These are phyloP conservation scores for Coemansia sp. DNA, from an alignment of 371 early-diverging fungal genomes.

Conservation along the genomic window DNA sequence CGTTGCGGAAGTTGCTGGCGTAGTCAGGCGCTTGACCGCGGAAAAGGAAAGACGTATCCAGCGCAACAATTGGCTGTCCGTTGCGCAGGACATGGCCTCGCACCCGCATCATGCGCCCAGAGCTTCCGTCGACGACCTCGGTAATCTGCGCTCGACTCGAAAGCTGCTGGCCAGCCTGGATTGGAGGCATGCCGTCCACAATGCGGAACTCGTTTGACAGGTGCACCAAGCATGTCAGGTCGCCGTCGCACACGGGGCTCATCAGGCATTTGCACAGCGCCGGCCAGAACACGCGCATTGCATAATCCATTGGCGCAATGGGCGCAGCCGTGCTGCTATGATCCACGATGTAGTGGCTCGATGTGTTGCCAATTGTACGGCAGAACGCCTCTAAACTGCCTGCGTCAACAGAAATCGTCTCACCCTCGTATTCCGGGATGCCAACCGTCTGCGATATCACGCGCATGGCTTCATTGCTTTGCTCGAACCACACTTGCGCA, in stretches of 20 bases:
- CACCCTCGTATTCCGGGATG: slow-evolving; percentile 48
- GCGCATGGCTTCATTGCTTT: slow-evolving; percentile 23
- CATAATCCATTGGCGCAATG: slow-evolving; percentile 89
- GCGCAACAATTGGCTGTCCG: slow-evolving; percentile 23
- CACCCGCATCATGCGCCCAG: slow-evolving; percentile 87
- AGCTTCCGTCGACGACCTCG: slow-evolving; percentile 27
- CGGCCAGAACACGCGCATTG: slow-evolving; percentile 80
- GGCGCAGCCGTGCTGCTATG: slow-evolving; percentile 59
- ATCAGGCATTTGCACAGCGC: slow-evolving; percentile 86
- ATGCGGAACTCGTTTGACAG: slow-evolving; percentile 88
- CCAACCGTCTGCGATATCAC: not conserved
- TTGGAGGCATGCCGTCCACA: slow-evolving; percentile 66
- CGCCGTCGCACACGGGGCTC: slow-evolving; percentile 89
- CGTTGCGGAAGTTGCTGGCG: slow-evolving; percentile 35
- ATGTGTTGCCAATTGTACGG: slow-evolving; percentile 82
- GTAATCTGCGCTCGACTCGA: slow-evolving; percentile 60
- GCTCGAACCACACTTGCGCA: slow-evolving; percentile 79
- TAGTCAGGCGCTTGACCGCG: slow-evolving; percentile 82
- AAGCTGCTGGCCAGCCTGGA: slow-evolving; percentile 73
- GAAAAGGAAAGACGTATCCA: slow-evolving; percentile 74
- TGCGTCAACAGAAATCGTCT: slow-evolving; percentile 56
- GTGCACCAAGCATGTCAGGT: slow-evolving; percentile 87
- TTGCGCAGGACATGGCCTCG: slow-evolving; percentile 60
- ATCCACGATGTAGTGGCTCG: slow-evolving; percentile 69
- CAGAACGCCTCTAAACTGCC: slow-evolving; percentile 76